These are phyloP conservation scores for Microbotryum lychnidis-dioicae DNA, from an alignment of 1,284 basidiomycete genomes.

Conservation along the genomic window DNA sequence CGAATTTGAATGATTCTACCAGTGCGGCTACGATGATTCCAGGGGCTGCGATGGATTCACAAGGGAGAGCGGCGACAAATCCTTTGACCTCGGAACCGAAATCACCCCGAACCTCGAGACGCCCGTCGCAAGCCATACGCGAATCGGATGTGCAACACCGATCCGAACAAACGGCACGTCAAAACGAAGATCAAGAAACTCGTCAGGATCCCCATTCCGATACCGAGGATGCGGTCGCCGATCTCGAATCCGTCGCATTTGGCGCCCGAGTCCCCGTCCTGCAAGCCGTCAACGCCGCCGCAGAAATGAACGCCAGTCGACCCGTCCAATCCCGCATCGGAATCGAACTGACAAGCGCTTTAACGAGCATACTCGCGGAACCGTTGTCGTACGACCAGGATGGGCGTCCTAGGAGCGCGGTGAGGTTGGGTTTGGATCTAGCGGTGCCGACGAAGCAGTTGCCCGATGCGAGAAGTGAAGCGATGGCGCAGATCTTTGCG, in stretches of 20 bases:
- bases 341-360: conserved; percentile 24
- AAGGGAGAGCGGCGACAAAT: no score
- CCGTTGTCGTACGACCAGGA: conserved; percentile 25
- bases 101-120: no score
- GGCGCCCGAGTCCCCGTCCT: conserved; percentile 24
- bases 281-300: conserved; percentile 17
- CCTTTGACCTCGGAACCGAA: no score
- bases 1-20: no score
- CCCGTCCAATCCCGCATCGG: conserved; percentile 9
- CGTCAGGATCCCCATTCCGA: conserved; percentile 6
- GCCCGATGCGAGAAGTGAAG: conserved; percentile 14
- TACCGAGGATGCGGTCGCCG: conserved; percentile 26
- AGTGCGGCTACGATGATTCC: no score
- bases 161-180: not conserved
- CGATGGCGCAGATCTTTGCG: conserved; percentile 27
- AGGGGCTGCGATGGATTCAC: no score
- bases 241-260: conserved; percentile 27
- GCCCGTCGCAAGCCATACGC: no score
- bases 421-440: conserved; percentile 27
- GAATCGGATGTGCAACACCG: no score
- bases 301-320: conserved; percentile 1
- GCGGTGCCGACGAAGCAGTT: conserved; percentile 24
- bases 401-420: conserved; percentile 25
- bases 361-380: conserved; percentile 29
- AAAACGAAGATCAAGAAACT: not conserved